Evolutionary conservation across 2,329 filamentous ascomycete genomes (phyloP).

Genomic region (Clonostachys sp.): DNA sequence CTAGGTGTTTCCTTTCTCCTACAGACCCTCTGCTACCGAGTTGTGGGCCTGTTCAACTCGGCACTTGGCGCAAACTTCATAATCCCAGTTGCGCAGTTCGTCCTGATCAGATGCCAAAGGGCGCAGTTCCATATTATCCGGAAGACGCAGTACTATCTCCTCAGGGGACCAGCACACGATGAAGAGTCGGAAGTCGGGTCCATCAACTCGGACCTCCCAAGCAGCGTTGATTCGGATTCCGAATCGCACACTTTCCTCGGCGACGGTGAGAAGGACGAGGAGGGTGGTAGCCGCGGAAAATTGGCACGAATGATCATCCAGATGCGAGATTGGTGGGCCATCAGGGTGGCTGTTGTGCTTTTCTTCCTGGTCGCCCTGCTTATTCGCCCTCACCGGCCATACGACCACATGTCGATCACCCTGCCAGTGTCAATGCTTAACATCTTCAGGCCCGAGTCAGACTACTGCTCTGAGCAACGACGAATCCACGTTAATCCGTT

Average conservation of each 20-base stretch:
- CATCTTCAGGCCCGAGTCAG: conserved; percentile 15
- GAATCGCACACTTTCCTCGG: too few species aligned
- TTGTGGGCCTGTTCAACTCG: conserved; percentile 12
- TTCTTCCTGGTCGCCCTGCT: conserved; percentile 10
- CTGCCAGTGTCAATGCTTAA: conserved; percentile 21
- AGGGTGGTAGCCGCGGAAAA: too few species aligned
- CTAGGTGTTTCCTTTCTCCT: conserved; percentile 13
- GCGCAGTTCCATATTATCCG: too few species aligned
- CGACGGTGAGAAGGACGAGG: background rate
- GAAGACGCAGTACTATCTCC: too few species aligned
- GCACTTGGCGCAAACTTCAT: conserved; percentile 9
- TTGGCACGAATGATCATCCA: too few species aligned
- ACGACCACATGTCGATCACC: conserved; percentile 21
- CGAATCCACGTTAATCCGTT: conserved; percentile 14
- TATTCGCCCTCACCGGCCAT: conserved; percentile 20
- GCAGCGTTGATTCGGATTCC: too few species aligned
- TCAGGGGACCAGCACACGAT: too few species aligned
- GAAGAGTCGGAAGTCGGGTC: too few species aligned
- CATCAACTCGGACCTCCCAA: too few species aligned
- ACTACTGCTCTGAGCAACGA: conserved; percentile 15
- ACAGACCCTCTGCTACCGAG: conserved; percentile 13
- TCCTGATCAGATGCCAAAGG: too few species aligned
- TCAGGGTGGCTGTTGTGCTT: conserved; percentile 8
- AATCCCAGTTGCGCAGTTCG: background rate
- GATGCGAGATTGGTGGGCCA: too few species aligned